Percentiles rank a stretch among this genome's conserved stretches.
Conservation (phyloP, 2,329 filamentous ascomycete species). For the Fusarium pseudocircinatum region DNA sequence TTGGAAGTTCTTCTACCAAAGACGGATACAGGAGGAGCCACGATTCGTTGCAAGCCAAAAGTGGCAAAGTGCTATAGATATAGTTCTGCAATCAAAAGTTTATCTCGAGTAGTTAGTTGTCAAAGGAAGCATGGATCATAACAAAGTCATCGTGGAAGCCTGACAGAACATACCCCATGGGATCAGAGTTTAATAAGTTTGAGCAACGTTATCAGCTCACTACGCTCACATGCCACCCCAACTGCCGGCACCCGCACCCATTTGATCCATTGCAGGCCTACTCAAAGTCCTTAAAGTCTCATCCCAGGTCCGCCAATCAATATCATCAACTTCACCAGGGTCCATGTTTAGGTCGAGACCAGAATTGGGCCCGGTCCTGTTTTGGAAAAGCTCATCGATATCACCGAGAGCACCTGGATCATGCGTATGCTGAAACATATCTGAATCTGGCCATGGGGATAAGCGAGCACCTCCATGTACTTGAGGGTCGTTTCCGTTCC, state of each 20-base stretch:
- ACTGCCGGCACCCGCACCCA: slow-evolving; percentile 15
- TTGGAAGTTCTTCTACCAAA: neutral
- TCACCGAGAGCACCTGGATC: neutral
- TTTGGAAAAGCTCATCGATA: slow-evolving; percentile 12
- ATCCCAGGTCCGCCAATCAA: slow-evolving; percentile 35
- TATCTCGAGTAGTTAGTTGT: neutral
- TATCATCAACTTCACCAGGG: slow-evolving; percentile 30
- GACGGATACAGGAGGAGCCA: neutral
- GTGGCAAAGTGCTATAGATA: neutral
- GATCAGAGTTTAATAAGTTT: neutral
- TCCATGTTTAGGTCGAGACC: slow-evolving; percentile 25
- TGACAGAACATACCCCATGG: neutral
- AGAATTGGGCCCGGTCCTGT: neutral
- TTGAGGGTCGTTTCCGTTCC: neutral
- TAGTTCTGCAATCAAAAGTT: neutral
- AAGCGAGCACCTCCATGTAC: neutral
- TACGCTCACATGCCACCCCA: slow-evolving; percentile 30
- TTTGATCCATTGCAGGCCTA: neutral
- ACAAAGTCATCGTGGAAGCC: neutral
- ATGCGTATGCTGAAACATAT: slow-evolving; percentile 5
- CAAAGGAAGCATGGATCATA: neutral
- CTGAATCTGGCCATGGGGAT: slow-evolving; percentile 21
- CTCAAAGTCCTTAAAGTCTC: slow-evolving; percentile 17
- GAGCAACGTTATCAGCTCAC: neutral
- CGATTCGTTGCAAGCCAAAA: neutral